Base-by-base conservation (phyloP, 805 yeast species). In the Starmerella gropengiesseri region DNA sequence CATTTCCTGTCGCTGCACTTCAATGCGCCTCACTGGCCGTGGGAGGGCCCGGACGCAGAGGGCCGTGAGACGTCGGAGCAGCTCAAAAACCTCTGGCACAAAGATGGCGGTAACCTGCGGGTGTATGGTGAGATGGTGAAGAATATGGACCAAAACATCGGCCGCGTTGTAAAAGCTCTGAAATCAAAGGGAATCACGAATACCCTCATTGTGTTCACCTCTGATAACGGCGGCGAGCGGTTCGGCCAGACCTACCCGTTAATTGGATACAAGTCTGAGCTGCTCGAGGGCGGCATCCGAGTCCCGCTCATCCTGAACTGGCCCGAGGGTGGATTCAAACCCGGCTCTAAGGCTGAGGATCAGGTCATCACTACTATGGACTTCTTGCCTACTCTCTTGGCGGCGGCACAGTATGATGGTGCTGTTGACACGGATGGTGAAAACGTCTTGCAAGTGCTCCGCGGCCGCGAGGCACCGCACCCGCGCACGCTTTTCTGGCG, bases 1-100 rank as follows among this genome's bases (percentile, higher is more conserved):
- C 75, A 71, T 47, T 70, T 74, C 44, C 74, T 75, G 3, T 57
- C 63, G 19, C 59, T 75, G 44, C 75, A 79, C 6, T 74, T 71
- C 51, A 73, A 78, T 4, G 80, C 81, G 1, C 81, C 80, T 3
- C 80, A 75, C 53, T 75, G 81, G 80, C 81, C 81, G 9, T 65
- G 67, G 51, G 80, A 75, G 56, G 80, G 80, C 1, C 78, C 78
- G 5, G 45, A 50, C 28, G 54, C 48, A n/a, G 56, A 57, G 37
- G 70, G 69, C 5, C 29, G 37, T 4, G n/a, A 23, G 14, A 54
- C 62, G 7, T 62, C 73, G 39, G 64, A 57, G 5, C 71, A 73
- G 45, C 72, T 75, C 54, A 62, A 63, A 41, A 74, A 75, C 4
- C 47, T 57, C 7, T 70, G 71, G 50, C 68, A 67, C 46, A 61